Evolutionary conservation across 2,329 filamentous ascomycete species (phyloP).

Genomic region (Calonectria naviculata): DNA sequence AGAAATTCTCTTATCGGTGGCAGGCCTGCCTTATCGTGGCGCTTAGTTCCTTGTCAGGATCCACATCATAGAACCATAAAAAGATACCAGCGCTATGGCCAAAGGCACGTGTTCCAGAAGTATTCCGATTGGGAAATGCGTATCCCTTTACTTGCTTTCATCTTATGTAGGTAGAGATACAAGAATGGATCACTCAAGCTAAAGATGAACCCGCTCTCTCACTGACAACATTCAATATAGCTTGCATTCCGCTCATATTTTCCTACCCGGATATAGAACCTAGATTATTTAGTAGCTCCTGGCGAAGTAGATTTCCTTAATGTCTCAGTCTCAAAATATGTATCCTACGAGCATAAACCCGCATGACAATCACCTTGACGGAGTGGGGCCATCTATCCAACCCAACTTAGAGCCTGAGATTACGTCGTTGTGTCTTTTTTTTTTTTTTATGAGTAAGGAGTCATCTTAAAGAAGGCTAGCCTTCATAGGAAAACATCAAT

Average conservation of each 20-base stretch:
- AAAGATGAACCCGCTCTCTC: too few species aligned
- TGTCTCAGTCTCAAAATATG: neutral
- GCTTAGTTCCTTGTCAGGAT: neutral
- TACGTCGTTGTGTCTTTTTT: neutral
- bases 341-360: neutral
- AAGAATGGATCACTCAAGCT: too few species aligned
- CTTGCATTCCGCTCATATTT: neutral
- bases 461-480: too few species aligned
- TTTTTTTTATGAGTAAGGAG: too few species aligned
- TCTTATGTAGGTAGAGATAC: too few species aligned
- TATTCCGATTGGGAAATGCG: too few species aligned
- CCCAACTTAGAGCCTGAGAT: constrained; percentile 6
- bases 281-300: neutral
- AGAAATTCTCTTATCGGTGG: constrained; percentile 41
- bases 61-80: neutral
- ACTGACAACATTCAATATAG: too few species aligned
- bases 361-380: neutral
- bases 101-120: neutral
- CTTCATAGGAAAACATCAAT: too few species aligned
- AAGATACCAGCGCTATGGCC: neutral
- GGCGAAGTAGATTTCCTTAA: neutral
- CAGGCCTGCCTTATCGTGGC: constrained; percentile 20
- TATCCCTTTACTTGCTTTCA: too few species aligned
- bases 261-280: neutral
- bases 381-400: constrained; percentile 10